Evolutionary conservation across 2,329 filamentous ascomycete species (phyloP), one percentile per base, ranked within the genome.

Genomic region (Huntiella bhutanensis): DNA sequence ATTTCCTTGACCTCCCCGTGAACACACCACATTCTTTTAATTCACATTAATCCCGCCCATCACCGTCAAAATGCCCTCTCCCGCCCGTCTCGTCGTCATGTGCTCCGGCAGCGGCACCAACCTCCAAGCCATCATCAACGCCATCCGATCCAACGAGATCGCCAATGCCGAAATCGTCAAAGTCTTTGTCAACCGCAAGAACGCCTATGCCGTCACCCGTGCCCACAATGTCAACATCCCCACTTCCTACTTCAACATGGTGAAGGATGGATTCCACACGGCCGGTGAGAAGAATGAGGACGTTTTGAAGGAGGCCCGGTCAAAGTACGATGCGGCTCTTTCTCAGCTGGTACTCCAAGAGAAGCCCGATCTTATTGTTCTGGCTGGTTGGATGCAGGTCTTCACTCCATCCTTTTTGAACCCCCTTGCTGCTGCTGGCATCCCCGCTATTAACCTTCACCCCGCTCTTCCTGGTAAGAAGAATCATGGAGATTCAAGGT

Each of bases 331-430:
- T 58, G 71, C 75, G 11, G 82, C 82, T 38, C 66, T 93, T 51
- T 82, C 83, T 0, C 60, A 69, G 37, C 67, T 79, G 50, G 70
- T 92, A 45, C 64, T 88, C 17, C 51, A 54, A 2, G 71, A 80
- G 52, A 62, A 62, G 48, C 84, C 85, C 0, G 73, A 87, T 46
- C 61, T 93, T 46, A 75, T 93, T 42, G 79, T 91, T 6, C 81
- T 86, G 53, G 79, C 82, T 3, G 85, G 86, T 2, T 92, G 82
- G 71, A 92, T 92, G 84, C 79, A 91, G 59, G 79, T 92, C 48
- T 71, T 92, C 42, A 77, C 76, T 0, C 65, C 67, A 2, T 64
- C 67, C 1, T 91, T 92, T 58, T 64, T 93, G 41, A 67, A 71
- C 6, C 82, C 83, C 2, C 57, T 93, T 5, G 68, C 73, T 33